These are phyloP conservation scores for Plasmodium falciparum DNA, from an alignment of 169 alveolate species.

Conservation along the genomic window DNA sequence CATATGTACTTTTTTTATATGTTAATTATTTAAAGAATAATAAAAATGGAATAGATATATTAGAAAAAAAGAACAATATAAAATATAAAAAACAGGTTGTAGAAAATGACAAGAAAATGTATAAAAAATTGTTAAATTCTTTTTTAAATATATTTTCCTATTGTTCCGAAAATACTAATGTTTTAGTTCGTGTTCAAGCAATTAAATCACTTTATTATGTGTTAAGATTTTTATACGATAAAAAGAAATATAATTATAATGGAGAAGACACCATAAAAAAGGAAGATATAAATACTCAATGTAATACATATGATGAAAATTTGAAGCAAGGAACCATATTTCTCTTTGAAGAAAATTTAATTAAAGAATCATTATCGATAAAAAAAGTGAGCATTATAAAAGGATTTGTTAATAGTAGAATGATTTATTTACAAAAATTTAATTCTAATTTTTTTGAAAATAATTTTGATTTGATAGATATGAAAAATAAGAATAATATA, in stretches of 20 bases:
- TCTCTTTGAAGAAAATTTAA: conserved; percentile 16
- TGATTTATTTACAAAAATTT: conserved; percentile 24
- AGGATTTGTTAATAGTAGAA: conserved; percentile 24
- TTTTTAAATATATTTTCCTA: conserved; percentile 36
- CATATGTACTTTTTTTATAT: conserved; percentile 47
- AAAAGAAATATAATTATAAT: neutral
- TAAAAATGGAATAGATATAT: conserved; percentile 37
- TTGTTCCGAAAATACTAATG: conserved; percentile 34
- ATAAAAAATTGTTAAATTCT: conserved; percentile 45
- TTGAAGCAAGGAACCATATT: neutral
- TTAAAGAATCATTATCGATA: conserved; percentile 3
- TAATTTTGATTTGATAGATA: neutral
- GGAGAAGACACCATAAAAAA: neutral
- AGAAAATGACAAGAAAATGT: conserved; percentile 37
- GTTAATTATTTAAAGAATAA: conserved; percentile 41
- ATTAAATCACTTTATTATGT: conserved; percentile 29
- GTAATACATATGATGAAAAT: neutral
- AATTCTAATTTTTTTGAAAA: conserved; percentile 36
- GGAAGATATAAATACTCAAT: neutral
- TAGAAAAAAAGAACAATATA: conserved; percentile 27
- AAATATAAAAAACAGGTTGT: conserved; percentile 6
- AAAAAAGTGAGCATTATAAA: conserved; percentile 10
- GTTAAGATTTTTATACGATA: conserved; percentile 7
- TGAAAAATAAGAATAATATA: neutral
- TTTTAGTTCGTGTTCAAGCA: conserved; percentile 34